These are phyloP conservation scores for Nemania sp. DNA, from an alignment of 2,329 filamentous ascomycete genomes.

Conservation along the genomic window DNA sequence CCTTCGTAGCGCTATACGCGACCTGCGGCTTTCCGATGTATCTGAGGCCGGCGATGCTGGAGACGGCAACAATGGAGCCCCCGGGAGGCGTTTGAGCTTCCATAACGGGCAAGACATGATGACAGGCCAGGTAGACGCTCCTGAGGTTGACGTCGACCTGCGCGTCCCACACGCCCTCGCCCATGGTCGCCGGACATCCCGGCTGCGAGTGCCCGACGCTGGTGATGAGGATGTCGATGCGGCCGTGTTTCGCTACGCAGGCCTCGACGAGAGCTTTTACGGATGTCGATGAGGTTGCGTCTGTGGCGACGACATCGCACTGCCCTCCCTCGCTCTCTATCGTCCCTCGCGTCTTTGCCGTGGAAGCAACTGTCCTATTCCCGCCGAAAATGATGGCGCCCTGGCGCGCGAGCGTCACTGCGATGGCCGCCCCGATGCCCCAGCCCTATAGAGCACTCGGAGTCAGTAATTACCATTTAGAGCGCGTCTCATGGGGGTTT, in stretches of 20 bases:
- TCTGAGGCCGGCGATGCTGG: slow-evolving; percentile 64
- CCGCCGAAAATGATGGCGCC: slow-evolving; percentile 31
- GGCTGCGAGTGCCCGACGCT: slow-evolving; percentile 32
- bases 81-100: slow-evolving; percentile 56
- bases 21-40: slow-evolving; percentile 64
- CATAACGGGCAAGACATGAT: slow-evolving; percentile 67
- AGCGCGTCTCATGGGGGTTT: too few relatives aligned
- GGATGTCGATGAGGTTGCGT: slow-evolving; percentile 31
- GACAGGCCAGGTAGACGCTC: slow-evolving; percentile 65
- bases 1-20: slow-evolving; percentile 54
- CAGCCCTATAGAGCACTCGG: slow-evolving; percentile 17
- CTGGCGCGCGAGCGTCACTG: slow-evolving; percentile 30
- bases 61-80: slow-evolving; percentile 61
- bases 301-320: slow-evolving; percentile 26
- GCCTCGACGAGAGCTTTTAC: slow-evolving; percentile 23
- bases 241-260: slow-evolving; percentile 24
- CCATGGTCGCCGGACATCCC: slow-evolving; percentile 32
- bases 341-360: slow-evolving; percentile 18
- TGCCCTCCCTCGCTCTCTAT: slow-evolving; percentile 29
- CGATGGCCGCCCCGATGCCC: slow-evolving; percentile 33
- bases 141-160: slow-evolving; percentile 69
- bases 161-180: slow-evolving; percentile 62
- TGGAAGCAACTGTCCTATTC: slow-evolving; percentile 22
- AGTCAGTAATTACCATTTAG: too few relatives aligned
- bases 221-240: slow-evolving; percentile 32